Evolutionary conservation across 208 protist species (phyloP).

Genomic region (Acanthamoeba sp.): DNA sequence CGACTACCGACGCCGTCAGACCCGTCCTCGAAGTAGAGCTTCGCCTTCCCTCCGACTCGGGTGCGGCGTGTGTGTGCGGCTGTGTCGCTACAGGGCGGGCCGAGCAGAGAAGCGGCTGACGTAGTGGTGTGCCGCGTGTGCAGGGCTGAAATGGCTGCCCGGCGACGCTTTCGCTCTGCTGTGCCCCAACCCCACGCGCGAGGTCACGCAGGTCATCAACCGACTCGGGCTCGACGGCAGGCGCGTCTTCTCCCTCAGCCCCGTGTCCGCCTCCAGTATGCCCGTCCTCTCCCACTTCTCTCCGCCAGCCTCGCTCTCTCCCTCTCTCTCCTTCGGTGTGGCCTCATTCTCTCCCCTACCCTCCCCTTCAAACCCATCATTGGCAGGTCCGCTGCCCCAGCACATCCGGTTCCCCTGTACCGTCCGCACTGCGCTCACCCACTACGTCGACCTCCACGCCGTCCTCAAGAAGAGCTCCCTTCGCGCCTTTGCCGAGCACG

Average conservation of each 20-base stretch:
- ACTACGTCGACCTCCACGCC: slow-evolving; percentile 72
- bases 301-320: background rate
- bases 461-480: slow-evolving; percentile 76
- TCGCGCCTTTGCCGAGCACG: slow-evolving; percentile 69
- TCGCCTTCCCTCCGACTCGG: slow-evolving; percentile 6
- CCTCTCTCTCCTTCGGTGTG: background rate
- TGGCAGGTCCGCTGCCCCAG: background rate
- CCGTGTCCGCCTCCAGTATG: background rate
- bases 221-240: background rate
- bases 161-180: slow-evolving; percentile 51
- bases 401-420: slow-evolving; percentile 18
- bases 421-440: slow-evolving; percentile 35
- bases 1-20: slow-evolving; percentile 8
- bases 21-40: slow-evolving; percentile 17
- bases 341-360: too few species aligned
- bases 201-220: slow-evolving; percentile 37
- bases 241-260: background rate
- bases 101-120: too few species aligned
- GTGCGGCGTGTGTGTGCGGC: background rate
- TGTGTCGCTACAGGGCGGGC: too few species aligned
- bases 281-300: background rate
- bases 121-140: background rate
- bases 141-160: slow-evolving; percentile 30
- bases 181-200: slow-evolving; percentile 17
- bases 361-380: background rate